These are phyloP conservation scores for Colletotrichum sp. DNA, from an alignment of 2,329 filamentous ascomycete genomes.

Conservation along the genomic window DNA sequence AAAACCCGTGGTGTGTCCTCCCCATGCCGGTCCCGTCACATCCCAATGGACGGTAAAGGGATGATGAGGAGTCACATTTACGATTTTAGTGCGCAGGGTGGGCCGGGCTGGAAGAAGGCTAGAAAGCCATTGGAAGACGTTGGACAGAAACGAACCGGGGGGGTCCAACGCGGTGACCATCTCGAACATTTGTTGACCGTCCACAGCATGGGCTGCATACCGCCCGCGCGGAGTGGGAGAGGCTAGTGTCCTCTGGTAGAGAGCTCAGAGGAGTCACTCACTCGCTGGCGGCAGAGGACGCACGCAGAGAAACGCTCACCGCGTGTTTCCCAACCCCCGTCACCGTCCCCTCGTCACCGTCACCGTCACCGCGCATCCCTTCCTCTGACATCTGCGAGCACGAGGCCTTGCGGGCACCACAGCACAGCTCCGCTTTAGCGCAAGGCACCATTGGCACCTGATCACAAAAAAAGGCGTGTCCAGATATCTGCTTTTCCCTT, in stretches of 20 bases:
- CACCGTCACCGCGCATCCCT: constrained; percentile 16
- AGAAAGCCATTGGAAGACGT: background rate
- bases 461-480: constrained; percentile 2
- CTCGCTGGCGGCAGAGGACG: background rate
- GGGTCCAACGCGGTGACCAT: background rate
- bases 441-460: constrained; percentile 16
- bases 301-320: constrained; percentile 15
- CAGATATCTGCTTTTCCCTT: background rate
- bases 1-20: background rate
- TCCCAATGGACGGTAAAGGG: background rate
- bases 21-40: background rate
- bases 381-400: background rate
- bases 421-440: constrained; percentile 1
- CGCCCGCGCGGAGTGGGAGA: background rate
- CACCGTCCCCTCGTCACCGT: constrained; percentile 21
- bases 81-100: background rate
- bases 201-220: background rate
- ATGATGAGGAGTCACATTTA: background rate
- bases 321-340: constrained; percentile 19
- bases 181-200: background rate
- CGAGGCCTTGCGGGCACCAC: background rate
- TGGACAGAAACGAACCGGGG: constrained; percentile 3
- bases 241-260: background rate
- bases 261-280: background rate
- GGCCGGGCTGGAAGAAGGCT: background rate